These are phyloP conservation scores for Debaryomycetaceae sp. DNA, from an alignment of 1,139 yeast genomes.

Conservation along the genomic window DNA sequence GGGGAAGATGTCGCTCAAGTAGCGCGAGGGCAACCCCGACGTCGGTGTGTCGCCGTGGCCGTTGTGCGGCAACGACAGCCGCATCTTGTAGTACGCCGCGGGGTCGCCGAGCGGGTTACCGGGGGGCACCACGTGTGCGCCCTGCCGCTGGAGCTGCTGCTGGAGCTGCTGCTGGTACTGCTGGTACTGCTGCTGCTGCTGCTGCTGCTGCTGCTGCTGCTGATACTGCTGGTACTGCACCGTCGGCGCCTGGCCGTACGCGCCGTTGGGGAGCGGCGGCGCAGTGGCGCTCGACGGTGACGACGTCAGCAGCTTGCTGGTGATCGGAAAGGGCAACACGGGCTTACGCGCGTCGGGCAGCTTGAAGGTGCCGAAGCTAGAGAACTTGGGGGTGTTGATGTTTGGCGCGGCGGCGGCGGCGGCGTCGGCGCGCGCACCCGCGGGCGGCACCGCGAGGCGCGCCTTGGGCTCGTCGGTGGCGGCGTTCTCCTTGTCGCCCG, in stretches of 20 bases:
- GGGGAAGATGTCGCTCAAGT: constrained; percentile 52
- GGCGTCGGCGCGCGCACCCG: background rate
- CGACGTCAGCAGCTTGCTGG: constrained; percentile 37
- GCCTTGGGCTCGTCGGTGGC: background rate
- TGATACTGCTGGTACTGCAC: constrained; percentile 16
- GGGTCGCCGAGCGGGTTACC: no score
- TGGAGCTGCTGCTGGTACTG: constrained; percentile 11
- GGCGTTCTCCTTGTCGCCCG: background rate
- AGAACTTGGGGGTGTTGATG: constrained; percentile 18
- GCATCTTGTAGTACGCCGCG: no score
- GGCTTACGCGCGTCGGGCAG: constrained; percentile 38
- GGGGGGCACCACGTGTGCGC: constrained; percentile 7
- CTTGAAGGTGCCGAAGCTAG: constrained; percentile 29
- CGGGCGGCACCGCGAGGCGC: background rate
- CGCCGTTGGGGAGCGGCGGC: constrained; percentile 30
- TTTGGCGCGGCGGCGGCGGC: constrained; percentile 12
- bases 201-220: constrained; percentile 14
- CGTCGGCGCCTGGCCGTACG: constrained; percentile 25
- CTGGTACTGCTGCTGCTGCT: constrained; percentile 11
- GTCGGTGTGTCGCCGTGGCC: constrained; percentile 48
- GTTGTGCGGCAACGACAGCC: constrained; percentile 10
- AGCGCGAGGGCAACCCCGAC: constrained; percentile 47
- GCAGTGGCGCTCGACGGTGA: constrained; percentile 44
- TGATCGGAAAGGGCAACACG: constrained; percentile 36
- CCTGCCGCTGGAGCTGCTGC: constrained; percentile 9